Percentiles rank a stretch among this genome's conserved stretches.
Evolutionary conservation across 2,329 filamentous ascomycete genomes (phyloP).

Genomic region (Nectriaceae sp.): DNA sequence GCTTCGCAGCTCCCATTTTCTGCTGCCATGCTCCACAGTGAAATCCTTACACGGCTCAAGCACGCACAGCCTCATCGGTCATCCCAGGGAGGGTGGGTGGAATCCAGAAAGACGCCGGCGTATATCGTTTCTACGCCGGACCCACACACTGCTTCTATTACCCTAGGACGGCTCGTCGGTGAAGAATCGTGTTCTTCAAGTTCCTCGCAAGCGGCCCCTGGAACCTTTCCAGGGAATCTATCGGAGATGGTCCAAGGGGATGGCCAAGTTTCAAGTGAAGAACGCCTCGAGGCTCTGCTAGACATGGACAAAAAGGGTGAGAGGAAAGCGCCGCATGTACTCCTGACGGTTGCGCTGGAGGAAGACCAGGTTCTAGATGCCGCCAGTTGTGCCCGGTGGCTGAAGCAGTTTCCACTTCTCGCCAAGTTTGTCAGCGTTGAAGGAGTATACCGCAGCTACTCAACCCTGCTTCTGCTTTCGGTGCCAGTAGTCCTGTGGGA

Average conservation of each 20-base stretch:
- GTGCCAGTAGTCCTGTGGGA: slow-evolving; percentile 29
- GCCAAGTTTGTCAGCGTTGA: slow-evolving; percentile 27
- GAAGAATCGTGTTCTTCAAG: slow-evolving; percentile 20
- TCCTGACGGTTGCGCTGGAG: slow-evolving; percentile 26
- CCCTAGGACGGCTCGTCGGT: slow-evolving; percentile 19
- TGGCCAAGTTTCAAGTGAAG: slow-evolving; percentile 20
- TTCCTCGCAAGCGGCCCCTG: slow-evolving; percentile 24
- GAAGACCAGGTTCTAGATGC: slow-evolving; percentile 28
- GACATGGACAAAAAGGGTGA: slow-evolving; percentile 23
- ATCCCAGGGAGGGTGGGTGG: slow-evolving; percentile 21
- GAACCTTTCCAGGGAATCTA: slow-evolving; percentile 17
- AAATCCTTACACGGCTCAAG: slow-evolving; percentile 27
- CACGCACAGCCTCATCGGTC: slow-evolving; percentile 25
- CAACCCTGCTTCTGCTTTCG: slow-evolving; percentile 25
- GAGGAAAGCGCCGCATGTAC: slow-evolving; percentile 23
- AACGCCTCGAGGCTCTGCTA: slow-evolving; percentile 23
- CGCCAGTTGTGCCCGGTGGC: slow-evolving; percentile 26
- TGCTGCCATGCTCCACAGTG: slow-evolving; percentile 29
- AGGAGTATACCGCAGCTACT: slow-evolving; percentile 26
- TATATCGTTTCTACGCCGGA: slow-evolving; percentile 29
- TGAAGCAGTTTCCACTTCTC: slow-evolving; percentile 31
- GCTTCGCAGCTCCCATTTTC: slow-evolving; percentile 27
- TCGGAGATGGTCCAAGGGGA: slow-evolving; percentile 25
- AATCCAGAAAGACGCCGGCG: slow-evolving; percentile 27
- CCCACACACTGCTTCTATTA: slow-evolving; percentile 27